Base-by-base conservation (phyloP, 345 rosid genomes). In the Sisymbrium irio region DNA sequence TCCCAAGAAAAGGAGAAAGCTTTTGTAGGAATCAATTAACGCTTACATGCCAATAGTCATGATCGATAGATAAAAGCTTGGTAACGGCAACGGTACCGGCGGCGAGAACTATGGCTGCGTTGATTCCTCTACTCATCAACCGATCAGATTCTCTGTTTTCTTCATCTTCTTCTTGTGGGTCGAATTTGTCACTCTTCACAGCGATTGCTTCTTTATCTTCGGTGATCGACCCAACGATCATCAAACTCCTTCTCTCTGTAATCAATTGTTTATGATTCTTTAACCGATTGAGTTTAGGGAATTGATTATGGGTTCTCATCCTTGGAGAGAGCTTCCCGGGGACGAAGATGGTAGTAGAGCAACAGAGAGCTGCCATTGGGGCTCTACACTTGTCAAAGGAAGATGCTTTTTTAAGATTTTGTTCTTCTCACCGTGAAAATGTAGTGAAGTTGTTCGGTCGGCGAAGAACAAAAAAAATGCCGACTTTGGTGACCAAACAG, bases 11-110 rank as follows among this genome's bases (percentile, higher is more conserved):
- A 42, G 47, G 58, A 36, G 75, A 25, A 39, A 71, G 15, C 41
- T 54, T 72, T 35, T 44, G 5, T 11, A 64, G 39, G 63, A 40
- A 57, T 36, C 65, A 33, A 62, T 19, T 30, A 25, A 36, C 62
- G 87, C 92, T 89, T 85, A 93, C 98, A 13, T 93, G 98, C 97
- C 98, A 93, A 73, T 88, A 93, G 77, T 93, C 98, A 81, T 84
- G 92, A 80, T 93, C 98, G 60, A 93, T 79, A 0, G 88, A 84
- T 57, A 91, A 87, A 78, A 93, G 73, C 85, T 67, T 91, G 56
- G 92, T 79, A 36, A 93, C 89, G 2, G 92, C 89, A 72, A 91
- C 51, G 6, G 97, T 85, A 20, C 98, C 98, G 57, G 81, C 82
- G 3, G 91, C 94, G 65, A 93, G 88, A 68, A 93, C 98, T 78